A percentile compares a stretch with the other conserved stretches of the same genome.
phyloP scores from a whole-genome alignment of 306 rosid genomes.

The Lagenaria siceraria region DNA sequence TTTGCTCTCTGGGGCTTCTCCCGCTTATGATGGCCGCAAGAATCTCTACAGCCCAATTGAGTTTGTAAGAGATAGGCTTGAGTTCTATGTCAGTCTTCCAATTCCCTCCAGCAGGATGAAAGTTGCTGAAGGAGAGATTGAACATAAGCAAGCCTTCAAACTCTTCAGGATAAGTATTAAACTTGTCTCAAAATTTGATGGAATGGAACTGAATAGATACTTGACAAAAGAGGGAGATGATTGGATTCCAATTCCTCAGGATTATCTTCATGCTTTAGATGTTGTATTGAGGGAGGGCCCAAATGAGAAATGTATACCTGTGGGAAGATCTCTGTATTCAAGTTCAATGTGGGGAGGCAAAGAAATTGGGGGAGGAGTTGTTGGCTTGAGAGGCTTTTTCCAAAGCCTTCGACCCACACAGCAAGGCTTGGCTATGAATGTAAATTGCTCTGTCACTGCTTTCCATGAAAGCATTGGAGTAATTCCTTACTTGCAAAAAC shows the following conservation, averaged over 20 bases:
- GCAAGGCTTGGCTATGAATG: conserved; percentile 89
- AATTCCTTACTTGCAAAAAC: conserved; percentile 77
- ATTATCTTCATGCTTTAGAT: conserved; percentile 94
- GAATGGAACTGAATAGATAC: conserved; percentile 54
- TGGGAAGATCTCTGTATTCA: conserved; percentile 80
- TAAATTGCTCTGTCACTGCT: conserved; percentile 89
- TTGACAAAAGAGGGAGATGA: conserved; percentile 68
- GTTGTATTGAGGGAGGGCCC: conserved; percentile 82
- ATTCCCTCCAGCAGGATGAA: conserved; percentile 32
- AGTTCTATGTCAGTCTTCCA: conserved; percentile 70
- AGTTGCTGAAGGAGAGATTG: conserved; percentile 31
- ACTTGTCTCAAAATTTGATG: conserved; percentile 73
- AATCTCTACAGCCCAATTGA: conserved; percentile 83
- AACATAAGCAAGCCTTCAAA: conserved; percentile 33
- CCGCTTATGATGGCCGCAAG: conserved; percentile 84
- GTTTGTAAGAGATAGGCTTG: conserved; percentile 73
- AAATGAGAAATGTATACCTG: conserved; percentile 64
- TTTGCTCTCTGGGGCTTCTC: conserved; percentile 60
- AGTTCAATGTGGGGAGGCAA: conserved; percentile 71
- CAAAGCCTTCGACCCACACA: conserved; percentile 97
- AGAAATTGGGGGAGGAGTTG: conserved; percentile 91
- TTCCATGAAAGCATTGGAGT: conserved; percentile 95
- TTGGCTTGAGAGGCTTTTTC: conserved; percentile 92
- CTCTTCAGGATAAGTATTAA: conserved; percentile 60
- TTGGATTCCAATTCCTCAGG: conserved; percentile 91